Percentiles rank a stretch among this genome's conserved stretches.
Conservation (phyloP, 1,139 yeast species). For the Torulaspora globosa region DNA sequence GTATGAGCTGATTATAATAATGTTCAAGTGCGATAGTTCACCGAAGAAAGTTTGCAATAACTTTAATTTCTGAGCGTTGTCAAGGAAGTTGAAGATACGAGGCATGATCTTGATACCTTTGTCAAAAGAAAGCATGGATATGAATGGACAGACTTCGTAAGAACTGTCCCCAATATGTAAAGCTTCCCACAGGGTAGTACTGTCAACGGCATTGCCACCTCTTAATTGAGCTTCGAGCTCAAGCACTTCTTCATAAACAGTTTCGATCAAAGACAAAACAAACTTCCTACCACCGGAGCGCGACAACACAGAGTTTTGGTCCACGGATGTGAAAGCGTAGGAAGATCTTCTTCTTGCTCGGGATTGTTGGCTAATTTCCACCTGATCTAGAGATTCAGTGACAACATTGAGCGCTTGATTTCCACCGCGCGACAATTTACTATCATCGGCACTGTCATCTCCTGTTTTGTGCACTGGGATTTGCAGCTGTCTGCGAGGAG, state of each 20-base stretch:
- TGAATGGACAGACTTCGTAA: slow-evolving; percentile 69
- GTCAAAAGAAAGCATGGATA: slow-evolving; percentile 76
- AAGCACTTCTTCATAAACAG: slow-evolving; percentile 72
- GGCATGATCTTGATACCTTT: slow-evolving; percentile 89
- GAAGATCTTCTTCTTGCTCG: slow-evolving; percentile 37
- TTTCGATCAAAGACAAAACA: slow-evolving; percentile 55
- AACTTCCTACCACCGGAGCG: slow-evolving; percentile 42
- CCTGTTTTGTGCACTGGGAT: slow-evolving; percentile 52
- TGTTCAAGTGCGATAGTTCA: slow-evolving; percentile 75
- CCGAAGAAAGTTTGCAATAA: slow-evolving; percentile 76
- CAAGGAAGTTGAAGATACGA: slow-evolving; percentile 78
- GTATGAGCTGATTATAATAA: slow-evolving; percentile 74
- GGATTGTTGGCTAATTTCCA: slow-evolving; percentile 31
- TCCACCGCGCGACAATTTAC: slow-evolving; percentile 38
- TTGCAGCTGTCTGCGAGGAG: slow-evolving; percentile 84
- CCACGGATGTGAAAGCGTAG: slow-evolving; percentile 35
- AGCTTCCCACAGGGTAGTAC: slow-evolving; percentile 68
- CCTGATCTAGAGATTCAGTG: slow-evolving; percentile 34
- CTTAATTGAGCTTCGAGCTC: slow-evolving; percentile 81
- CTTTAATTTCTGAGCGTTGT: slow-evolving; percentile 72
- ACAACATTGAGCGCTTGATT: slow-evolving; percentile 84
- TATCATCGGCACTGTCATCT: slow-evolving; percentile 33
- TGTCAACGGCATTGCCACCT: slow-evolving; percentile 52
- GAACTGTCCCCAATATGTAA: slow-evolving; percentile 59
- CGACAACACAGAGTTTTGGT: slow-evolving; percentile 34